Conservation (phyloP, 1,284 basidiomycete genomes). For the Malassezia obtusa region DNA sequence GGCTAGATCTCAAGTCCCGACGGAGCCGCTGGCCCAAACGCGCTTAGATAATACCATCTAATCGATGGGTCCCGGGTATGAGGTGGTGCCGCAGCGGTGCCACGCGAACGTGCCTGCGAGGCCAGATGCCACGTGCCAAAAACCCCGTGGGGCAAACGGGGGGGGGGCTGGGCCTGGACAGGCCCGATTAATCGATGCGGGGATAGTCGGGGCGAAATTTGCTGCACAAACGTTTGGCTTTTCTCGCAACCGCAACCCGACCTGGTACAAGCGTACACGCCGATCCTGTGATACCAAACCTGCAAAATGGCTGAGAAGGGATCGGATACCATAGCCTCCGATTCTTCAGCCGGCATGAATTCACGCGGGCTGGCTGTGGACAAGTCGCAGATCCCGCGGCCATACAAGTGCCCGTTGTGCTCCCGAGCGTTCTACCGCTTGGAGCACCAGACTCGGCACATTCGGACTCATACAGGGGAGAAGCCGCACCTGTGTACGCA, state of each 20-base stretch:
- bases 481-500: constrained; percentile 90
- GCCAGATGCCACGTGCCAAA: not conserved
- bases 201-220: not conserved
- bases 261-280: no score
- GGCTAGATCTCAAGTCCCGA: not conserved
- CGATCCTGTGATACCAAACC: not conserved
- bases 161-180: not conserved
- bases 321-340: not conserved
- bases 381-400: constrained; percentile 45
- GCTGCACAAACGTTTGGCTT: not conserved
- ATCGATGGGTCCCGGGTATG: not conserved
- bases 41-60: not conserved
- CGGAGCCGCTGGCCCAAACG: constrained; percentile 5
- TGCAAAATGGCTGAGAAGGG: not conserved
- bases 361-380: constrained; percentile 23
- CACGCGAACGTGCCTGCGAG: no score
- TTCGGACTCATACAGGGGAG: constrained; percentile 94
- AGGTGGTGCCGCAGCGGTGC: not conserved
- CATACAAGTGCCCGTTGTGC: constrained; percentile 47
- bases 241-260: not conserved
- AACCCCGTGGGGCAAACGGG: not conserved
- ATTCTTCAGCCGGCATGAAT: not conserved
- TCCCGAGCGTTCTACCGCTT: constrained; percentile 45
- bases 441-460: constrained; percentile 73
- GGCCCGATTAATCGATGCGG: not conserved